Percentiles rank a stretch among this genome's conserved stretches.
Conservation (phyloP, 2,329 filamentous ascomycete species). For the Arthrinium puccinioides region DNA sequence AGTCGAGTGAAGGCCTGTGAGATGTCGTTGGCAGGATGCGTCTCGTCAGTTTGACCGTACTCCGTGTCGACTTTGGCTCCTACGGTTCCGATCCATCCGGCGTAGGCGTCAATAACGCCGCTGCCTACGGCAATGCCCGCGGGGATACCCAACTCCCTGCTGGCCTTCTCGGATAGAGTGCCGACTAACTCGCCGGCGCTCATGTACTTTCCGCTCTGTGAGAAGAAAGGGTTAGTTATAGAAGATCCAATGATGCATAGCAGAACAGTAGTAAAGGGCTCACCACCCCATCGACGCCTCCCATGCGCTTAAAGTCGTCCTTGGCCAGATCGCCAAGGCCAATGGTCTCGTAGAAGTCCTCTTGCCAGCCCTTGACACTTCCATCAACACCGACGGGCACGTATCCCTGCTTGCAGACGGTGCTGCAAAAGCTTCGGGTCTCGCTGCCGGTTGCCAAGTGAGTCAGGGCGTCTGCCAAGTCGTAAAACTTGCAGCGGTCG, state of each 20-base stretch:
- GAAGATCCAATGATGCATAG: not conserved
- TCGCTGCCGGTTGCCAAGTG: slow-evolving; percentile 91
- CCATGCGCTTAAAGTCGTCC: slow-evolving; percentile 87
- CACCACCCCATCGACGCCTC: slow-evolving; percentile 91
- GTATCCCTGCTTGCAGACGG: slow-evolving; percentile 95
- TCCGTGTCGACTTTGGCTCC: slow-evolving; percentile 83
- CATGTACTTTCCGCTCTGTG: slow-evolving; percentile 80
- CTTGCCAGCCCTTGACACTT: slow-evolving; percentile 96
- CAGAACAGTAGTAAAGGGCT: slow-evolving; percentile 37
- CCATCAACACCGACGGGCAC: slow-evolving; percentile 96
- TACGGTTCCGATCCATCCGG: slow-evolving; percentile 98
- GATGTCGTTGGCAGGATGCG: slow-evolving; percentile 72
- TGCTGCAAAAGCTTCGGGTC: slow-evolving; percentile 88
- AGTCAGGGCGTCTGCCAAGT: slow-evolving; percentile 85
- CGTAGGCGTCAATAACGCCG: slow-evolving; percentile 96
- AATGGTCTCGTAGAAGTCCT: slow-evolving; percentile 83
- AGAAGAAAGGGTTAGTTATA: slow-evolving; percentile 11
- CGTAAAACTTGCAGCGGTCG: slow-evolving; percentile 92
- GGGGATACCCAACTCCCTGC: slow-evolving; percentile 73
- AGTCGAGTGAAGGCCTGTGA: slow-evolving; percentile 87
- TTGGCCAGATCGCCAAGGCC: slow-evolving; percentile 78
- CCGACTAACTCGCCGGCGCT: slow-evolving; percentile 91
- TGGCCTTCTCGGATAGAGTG: slow-evolving; percentile 75
- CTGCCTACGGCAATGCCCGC: slow-evolving; percentile 88
- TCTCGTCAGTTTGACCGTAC: slow-evolving; percentile 58